phyloP scores from a whole-genome alignment of 192 early-diverging fungal species.

The Coemansia sp. region DNA sequence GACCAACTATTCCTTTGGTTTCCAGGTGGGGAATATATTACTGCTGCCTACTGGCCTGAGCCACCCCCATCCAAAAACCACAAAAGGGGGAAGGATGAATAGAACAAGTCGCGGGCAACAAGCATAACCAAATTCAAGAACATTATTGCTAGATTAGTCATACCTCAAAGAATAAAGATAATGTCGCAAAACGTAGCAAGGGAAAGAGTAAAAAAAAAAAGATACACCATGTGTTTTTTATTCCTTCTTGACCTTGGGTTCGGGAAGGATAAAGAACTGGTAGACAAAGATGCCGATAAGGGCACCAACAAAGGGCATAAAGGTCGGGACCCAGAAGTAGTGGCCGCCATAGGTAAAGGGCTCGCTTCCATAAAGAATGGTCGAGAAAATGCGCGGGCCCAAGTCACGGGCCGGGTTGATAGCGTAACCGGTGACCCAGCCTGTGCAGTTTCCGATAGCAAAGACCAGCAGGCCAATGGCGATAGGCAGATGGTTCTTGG shows the following conservation, averaged over 20 bases:
- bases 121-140: no score
- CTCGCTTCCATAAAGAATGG: slow-evolving; percentile 57
- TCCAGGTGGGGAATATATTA: no score
- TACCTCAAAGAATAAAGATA: not conserved
- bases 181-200: not conserved
- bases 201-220: not conserved
- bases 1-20: no score
- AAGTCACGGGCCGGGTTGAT: slow-evolving; percentile 78
- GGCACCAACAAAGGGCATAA: slow-evolving; percentile 65
- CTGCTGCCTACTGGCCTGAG: no score
- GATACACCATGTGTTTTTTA: no score
- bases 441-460: slow-evolving; percentile 58
- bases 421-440: slow-evolving; percentile 61
- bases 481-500: slow-evolving; percentile 51
- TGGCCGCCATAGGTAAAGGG: slow-evolving; percentile 62
- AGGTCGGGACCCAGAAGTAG: slow-evolving; percentile 68
- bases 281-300: slow-evolving; percentile 53
- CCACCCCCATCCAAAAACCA: no score
- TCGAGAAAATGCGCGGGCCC: slow-evolving; percentile 69
- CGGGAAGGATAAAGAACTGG: slow-evolving; percentile 54
- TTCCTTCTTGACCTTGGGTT: slow-evolving; percentile 41
- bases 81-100: no score
- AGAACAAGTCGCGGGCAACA: no score
- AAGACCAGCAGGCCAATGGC: slow-evolving; percentile 57
- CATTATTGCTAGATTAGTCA: no score